Evolutionary conservation across 75 land plant genomes (phyloP).

Genomic region (Azolla pinnata): DNA sequence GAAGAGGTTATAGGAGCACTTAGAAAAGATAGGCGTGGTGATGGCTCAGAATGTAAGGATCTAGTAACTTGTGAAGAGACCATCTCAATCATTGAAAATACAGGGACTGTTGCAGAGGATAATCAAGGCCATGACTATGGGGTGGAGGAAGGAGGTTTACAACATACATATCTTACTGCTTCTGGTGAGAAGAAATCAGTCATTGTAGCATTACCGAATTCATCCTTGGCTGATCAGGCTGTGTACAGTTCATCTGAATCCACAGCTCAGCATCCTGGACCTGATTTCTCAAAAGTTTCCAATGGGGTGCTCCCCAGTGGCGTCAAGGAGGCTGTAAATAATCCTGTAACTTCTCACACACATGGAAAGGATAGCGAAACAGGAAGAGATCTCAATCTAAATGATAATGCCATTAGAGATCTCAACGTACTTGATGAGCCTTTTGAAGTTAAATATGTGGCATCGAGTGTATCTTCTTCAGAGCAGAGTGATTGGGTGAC

Average conservation of each 20-base stretch:
- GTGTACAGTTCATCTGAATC: background rate
- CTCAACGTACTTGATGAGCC: background rate
- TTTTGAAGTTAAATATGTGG: background rate
- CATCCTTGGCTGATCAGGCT: background rate
- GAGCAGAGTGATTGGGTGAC: background rate
- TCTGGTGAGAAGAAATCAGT: background rate
- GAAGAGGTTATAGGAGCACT: no score
- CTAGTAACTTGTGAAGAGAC: no score
- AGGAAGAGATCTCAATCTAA: background rate
- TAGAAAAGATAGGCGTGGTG: no score
- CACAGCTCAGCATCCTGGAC: no score
- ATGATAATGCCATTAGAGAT: no score
- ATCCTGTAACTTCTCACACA: background rate
- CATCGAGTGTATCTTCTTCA: background rate
- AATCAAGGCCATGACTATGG: no score
- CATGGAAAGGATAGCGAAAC: background rate
- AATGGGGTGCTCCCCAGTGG: background rate
- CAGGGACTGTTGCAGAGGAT: no score
- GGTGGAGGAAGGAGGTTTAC: no score
- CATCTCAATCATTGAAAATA: no score
- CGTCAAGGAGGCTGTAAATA: background rate
- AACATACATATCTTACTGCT: no score
- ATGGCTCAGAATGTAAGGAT: no score
- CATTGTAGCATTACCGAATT: background rate
- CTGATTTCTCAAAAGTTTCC: no score